Base-by-base conservation (phyloP, 2,329 filamentous ascomycete species). In the Mycogone perniciosa region DNA sequence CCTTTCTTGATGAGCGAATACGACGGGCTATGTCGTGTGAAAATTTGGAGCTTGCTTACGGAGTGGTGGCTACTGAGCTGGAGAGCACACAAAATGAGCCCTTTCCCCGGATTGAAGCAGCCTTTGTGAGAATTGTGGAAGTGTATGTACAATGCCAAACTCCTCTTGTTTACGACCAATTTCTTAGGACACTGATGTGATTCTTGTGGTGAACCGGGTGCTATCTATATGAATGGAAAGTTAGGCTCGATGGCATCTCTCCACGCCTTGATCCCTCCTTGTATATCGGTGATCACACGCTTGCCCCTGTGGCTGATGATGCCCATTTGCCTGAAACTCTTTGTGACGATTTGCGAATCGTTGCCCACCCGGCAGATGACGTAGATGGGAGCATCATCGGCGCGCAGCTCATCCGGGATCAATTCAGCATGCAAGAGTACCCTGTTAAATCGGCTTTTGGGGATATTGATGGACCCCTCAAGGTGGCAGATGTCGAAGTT, bases 401-500 rank as follows among this genome's bases (percentile, higher is more conserved):
- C 54, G 0, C 67, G 55, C 1, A 76, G 35, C 1, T 68, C 63
- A 0, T 62, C 55, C 0, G 74, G 72, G 11, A 79, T 59, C 67
- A 73, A 74, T 2, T 57, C 57, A 2, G 30, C 20, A 27, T n/a
- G 31, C 9, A 2, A 6, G 35, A 29, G 43, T 9, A 4, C 38
- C 38, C 31, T 58, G 56, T 4, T 86, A 60, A 85, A 87, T 0
- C 82, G 61, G 27, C 67, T 63, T 5, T 73, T 65, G 0, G 71
- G 87, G 1, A 90, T 66, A 58, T 89, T 96, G 46, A 95, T 70
- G 29, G 88, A 89, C 0, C 86, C 86, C 0, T 82, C 74, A 6
- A 99, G 74, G 54, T 77, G 83, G 56, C 86, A 90, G 41, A 97
- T 83, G 11, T 86, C 85, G 57, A 88, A 96, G 54, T 96, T 89